These are phyloP conservation scores for Phytophthora europaea DNA, from an alignment of 352 stramenopile genomes.

Conservation along the genomic window DNA sequence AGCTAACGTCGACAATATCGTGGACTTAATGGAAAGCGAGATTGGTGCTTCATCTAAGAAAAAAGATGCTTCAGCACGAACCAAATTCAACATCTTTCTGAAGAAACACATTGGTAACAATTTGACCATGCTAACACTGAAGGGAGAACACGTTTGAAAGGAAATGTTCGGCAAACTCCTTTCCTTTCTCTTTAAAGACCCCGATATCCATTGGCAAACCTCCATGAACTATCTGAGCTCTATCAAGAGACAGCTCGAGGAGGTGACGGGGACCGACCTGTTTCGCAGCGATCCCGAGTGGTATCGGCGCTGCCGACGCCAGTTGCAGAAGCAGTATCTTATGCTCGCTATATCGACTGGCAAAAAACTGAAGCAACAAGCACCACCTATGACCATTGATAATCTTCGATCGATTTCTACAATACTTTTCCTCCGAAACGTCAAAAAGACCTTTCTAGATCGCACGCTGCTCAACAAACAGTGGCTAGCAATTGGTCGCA, in stretches of 20 bases:
- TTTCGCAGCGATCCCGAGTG: constrained; percentile 7
- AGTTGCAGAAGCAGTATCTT: constrained; percentile 18
- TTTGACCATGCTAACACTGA: not conserved
- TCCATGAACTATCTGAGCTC: constrained; percentile 18
- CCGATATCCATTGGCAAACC: constrained; percentile 18
- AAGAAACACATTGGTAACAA: not conserved
- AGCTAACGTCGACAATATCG: not conserved
- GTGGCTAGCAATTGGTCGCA: constrained; percentile 8
- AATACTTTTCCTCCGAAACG: constrained; percentile 10
- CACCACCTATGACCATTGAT: constrained; percentile 8
- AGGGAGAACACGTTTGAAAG: not conserved
- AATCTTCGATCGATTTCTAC: constrained; percentile 12
- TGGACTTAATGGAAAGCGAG: not conserved
- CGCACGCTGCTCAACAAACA: constrained; percentile 13
- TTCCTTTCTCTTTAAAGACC: constrained; percentile 4
- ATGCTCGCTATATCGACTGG: constrained; percentile 5
- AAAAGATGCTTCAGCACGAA: constrained; percentile 4
- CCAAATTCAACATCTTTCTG: constrained; percentile 5
- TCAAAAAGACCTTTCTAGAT: constrained; percentile 10
- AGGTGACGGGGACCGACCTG: constrained; percentile 3
- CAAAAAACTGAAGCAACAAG: constrained; percentile 23
- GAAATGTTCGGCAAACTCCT: constrained; percentile 11
- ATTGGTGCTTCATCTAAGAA: not conserved
- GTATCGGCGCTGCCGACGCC: constrained; percentile 13
- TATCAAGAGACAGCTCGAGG: constrained; percentile 7